A percentile compares a stretch with the other conserved stretches of the same genome.
Evolutionary conservation across 23 red algal species (phyloP).

Genomic region (Gracilaria gracilis): DNA sequence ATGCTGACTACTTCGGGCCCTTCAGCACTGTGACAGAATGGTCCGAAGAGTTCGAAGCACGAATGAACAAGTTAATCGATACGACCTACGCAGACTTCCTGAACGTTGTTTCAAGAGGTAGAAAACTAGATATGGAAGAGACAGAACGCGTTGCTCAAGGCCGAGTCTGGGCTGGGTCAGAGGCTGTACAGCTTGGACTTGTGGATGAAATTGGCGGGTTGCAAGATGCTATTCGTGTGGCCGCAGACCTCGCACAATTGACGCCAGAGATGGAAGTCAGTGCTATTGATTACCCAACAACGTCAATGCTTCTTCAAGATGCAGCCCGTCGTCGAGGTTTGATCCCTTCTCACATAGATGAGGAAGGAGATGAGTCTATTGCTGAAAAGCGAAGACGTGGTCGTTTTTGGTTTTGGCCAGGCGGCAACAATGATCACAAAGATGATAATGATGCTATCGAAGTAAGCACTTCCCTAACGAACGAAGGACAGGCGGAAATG

Average conservation of each 20-base stretch:
- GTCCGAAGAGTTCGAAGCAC: slow-evolving; percentile 78
- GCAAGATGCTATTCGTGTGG: slow-evolving; percentile 70
- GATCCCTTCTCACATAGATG: slow-evolving; percentile 57
- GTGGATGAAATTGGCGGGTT: slow-evolving; percentile 94
- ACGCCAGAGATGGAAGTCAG: slow-evolving; percentile 35
- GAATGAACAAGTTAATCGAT: slow-evolving; percentile 73
- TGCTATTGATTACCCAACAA: slow-evolving; percentile 59
- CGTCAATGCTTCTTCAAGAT: slow-evolving; percentile 63
- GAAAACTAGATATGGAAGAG: slow-evolving; percentile 62
- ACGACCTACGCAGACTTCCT: slow-evolving; percentile 83
- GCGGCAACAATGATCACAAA: not conserved
- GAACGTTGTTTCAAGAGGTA: slow-evolving; percentile 75
- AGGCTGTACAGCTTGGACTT: slow-evolving; percentile 75
- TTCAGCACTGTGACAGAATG: slow-evolving; percentile 49
- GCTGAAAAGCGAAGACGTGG: slow-evolving; percentile 39
- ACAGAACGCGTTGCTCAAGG: slow-evolving; percentile 85
- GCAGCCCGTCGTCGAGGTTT: slow-evolving; percentile 49
- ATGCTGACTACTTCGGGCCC: slow-evolving; percentile 74
- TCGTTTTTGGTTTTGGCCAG: slow-evolving; percentile 17
- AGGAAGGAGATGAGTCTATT: slow-evolving; percentile 73
- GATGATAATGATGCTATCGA: slow-evolving; percentile 31
- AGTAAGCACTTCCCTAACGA: slow-evolving; percentile 16
- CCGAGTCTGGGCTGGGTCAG: slow-evolving; percentile 91
- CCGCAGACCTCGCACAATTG: slow-evolving; percentile 50
- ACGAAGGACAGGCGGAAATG: not conserved